Evolutionary conservation across 768 basidiomycete species (phyloP).

Genomic region (Agaricus blazei): DNA sequence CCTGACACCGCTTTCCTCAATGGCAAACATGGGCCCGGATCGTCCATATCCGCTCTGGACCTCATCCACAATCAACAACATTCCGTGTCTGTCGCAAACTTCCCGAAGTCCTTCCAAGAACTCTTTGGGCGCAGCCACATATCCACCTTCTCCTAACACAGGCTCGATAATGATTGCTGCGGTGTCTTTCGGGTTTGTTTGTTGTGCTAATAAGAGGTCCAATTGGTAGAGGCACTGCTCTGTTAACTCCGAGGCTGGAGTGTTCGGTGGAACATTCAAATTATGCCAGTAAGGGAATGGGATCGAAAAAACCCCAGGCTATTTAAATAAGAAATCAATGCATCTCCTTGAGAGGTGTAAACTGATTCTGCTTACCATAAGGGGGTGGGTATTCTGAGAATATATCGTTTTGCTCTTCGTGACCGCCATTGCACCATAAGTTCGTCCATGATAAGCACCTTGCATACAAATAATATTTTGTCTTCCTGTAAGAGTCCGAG

Average conservation of each 20-base stretch:
- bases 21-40: slow-evolving; percentile 78
- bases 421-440: slow-evolving; percentile 88
- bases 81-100: slow-evolving; percentile 83
- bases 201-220: slow-evolving; percentile 70
- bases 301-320: slow-evolving; percentile 80
- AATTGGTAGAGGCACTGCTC: slow-evolving; percentile 72
- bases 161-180: slow-evolving; percentile 95
- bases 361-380: slow-evolving; percentile 54
- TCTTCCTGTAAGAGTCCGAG: slow-evolving; percentile 66
- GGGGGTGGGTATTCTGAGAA: slow-evolving; percentile 67
- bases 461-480: slow-evolving; percentile 93
- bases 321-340: slow-evolving; percentile 5
- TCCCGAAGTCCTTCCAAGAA: slow-evolving; percentile 77
- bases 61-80: slow-evolving; percentile 82
- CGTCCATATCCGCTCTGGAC: slow-evolving; percentile 90
- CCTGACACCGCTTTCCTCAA: slow-evolving; percentile 76
- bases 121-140: slow-evolving; percentile 78
- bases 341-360: neutral
- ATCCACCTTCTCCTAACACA: slow-evolving; percentile 93
- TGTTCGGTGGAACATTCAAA: slow-evolving; percentile 49
- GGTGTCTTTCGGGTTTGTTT: slow-evolving; percentile 78
- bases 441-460: slow-evolving; percentile 87
- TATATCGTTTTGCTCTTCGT: slow-evolving; percentile 95
- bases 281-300: slow-evolving; percentile 97
- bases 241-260: slow-evolving; percentile 53